A percentile compares a stretch with the other conserved stretches of the same genome.
Evolutionary conservation across 1,139 yeast species (phyloP).

Genomic region (Torulaspora globosa): DNA sequence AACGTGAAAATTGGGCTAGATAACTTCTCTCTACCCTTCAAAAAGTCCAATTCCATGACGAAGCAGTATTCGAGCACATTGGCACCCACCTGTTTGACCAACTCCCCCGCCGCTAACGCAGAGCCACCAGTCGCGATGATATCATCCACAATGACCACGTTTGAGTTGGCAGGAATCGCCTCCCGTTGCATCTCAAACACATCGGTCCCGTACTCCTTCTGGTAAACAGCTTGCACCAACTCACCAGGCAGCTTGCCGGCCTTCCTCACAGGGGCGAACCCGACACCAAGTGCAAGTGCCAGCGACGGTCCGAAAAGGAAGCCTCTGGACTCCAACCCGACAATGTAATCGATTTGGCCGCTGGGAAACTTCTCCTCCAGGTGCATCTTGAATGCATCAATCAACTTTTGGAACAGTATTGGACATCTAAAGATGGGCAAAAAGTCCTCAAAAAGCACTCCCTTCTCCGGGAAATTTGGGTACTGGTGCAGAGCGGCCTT

Average conservation of each 20-base stretch:
- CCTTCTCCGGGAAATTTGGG: conserved; percentile 90
- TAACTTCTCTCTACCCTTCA: conserved; percentile 87
- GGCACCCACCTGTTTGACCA: conserved; percentile 63
- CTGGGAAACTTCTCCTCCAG: conserved; percentile 50
- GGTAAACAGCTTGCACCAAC: conserved; percentile 63
- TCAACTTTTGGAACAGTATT: conserved; percentile 67
- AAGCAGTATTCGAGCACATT: conserved; percentile 76
- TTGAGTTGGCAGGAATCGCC: conserved; percentile 74
- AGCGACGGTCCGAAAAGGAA: conserved; percentile 93
- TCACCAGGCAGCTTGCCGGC: conserved; percentile 94
- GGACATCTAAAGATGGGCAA: conserved; percentile 89
- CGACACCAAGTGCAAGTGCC: conserved; percentile 83
- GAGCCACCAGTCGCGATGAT: conserved; percentile 98
- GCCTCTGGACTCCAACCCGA: conserved; percentile 96
- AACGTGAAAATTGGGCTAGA: conserved; percentile 83
- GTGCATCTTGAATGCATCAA: conserved; percentile 77
- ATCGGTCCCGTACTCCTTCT: conserved; percentile 91
- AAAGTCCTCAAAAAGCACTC: conserved; percentile 93
- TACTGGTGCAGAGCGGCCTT: conserved; percentile 69
- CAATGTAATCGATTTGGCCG: conserved; percentile 75
- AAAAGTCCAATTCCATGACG: conserved; percentile 90
- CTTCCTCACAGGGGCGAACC: conserved; percentile 93
- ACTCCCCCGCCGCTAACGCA: conserved; percentile 89
- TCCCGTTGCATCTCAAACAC: conserved; percentile 83
- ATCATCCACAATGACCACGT: conserved; percentile 85